Percentiles rank a stretch among this genome's conserved stretches.
phyloP scores from a whole-genome alignment of 495 filamentous ascomycete species.

The Lasiosphaeria hispida region DNA sequence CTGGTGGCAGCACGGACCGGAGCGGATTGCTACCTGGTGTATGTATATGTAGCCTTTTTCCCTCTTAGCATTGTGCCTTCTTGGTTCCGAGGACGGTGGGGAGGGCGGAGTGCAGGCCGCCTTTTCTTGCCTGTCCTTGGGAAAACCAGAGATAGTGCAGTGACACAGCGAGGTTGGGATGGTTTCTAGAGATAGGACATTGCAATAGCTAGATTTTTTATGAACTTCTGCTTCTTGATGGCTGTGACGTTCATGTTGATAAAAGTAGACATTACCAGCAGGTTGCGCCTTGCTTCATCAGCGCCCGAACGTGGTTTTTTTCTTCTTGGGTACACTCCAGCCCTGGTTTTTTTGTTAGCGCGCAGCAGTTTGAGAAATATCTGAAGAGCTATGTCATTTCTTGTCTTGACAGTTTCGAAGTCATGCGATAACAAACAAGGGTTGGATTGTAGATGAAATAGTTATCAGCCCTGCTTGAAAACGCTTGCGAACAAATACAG shows the following conservation, averaged over 20 bases:
- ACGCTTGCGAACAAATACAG: too few relatives aligned
- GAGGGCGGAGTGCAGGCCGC: slow-evolving; percentile 25
- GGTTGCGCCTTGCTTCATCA: too few relatives aligned
- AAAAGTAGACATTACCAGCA: not conserved
- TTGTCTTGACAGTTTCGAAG: too few relatives aligned
- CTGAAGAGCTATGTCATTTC: too few relatives aligned
- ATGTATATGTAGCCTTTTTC: slow-evolving; percentile 1
- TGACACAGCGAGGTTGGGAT: too few relatives aligned
- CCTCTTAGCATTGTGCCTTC: not conserved
- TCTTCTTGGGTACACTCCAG: too few relatives aligned
- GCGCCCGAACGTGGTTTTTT: too few relatives aligned
- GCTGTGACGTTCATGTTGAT: not conserved
- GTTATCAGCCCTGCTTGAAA: too few relatives aligned
- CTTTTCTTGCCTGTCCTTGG: not conserved
- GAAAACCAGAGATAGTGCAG: not conserved
- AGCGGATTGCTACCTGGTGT: not conserved
- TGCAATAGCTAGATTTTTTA: not conserved
- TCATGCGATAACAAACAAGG: too few relatives aligned
- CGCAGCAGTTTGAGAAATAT: too few relatives aligned
- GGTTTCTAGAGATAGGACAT: not conserved
- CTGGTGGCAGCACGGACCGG: not conserved
- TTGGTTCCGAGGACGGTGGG: not conserved
- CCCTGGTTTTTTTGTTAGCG: too few relatives aligned
- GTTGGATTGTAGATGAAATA: too few relatives aligned
- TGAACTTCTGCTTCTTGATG: not conserved